Base-by-base conservation (phyloP, 768 basidiomycete genomes). In the Russula foetens region DNA sequence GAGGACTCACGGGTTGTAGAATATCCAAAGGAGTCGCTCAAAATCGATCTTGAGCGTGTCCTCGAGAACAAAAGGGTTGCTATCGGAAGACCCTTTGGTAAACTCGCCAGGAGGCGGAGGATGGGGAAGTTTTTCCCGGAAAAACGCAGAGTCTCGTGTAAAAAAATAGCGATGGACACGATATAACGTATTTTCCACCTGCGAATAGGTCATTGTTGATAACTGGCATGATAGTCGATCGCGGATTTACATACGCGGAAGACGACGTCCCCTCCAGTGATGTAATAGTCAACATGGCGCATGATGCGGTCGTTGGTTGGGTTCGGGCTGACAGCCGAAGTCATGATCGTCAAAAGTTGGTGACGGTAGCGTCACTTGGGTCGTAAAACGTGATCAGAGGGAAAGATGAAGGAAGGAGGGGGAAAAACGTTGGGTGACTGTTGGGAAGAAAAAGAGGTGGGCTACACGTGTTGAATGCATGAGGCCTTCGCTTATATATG, bases 211-310 rank as follows among this genome's bases (percentile, higher is more conserved):
- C 51, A 33, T 26, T 23, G 4, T 62, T 53, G 23, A 41, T 51
- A 31, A 56, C 35, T 19, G 44, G n/a, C 41, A 47, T 23, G 7
- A 51, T 39, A 21, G 5, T 17, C 51, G 46, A 58, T 49, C 56
- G 29, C 3, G 8, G 4, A 29, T 28, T 53, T 63, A 66, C 70
- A 60, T 57, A 71, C 70, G 8, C 71, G 69, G 63, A 72, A 70
- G 54, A 72, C 66, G 24, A 85, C 63, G 64, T 85, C 84, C 0
- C 79, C 86, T 0, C 78, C 79, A 0, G 72, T 69, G 12, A 87
- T 67, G 54, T 83, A 86, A 60, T 81, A 87, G 0, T 75, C 68
- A 0, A 68, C 62, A 43, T 74, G 69, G 23, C 63, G 60, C 35
- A 59, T 64, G 39, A 74, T 62, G 1, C 70, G 69, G 56, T 72